Base-by-base conservation (phyloP, 257 asterid genomes). In the Osmanthus fragrans region DNA sequence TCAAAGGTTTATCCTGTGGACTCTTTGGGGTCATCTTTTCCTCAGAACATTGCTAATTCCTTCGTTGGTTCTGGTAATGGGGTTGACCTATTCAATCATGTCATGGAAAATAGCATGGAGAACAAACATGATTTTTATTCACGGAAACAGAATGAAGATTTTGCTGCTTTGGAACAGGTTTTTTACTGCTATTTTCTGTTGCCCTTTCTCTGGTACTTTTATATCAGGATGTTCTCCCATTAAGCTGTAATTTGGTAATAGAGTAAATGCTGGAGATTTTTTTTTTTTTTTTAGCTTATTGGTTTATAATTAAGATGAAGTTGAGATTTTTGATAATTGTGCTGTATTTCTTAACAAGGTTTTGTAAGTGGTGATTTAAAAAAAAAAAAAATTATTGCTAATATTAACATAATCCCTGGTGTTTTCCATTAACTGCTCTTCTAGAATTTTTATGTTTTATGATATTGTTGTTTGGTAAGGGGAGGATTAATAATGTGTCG, bases 141-240 rank as follows among this genome's bases (percentile, higher is more conserved):
- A 2, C 94, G 78, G 82, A 92, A 87, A 85, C 96, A 90, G 82
- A 87, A 93, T 70, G 98, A 96, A 74, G 98, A 90, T 78, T 96
- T 96, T 88, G 90, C 94, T 82, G 94, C 96, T 36, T 81, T 96
- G 77, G 99, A 96, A 87, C 98, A 96, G 99, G 99, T 96, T 81
- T 58, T 77, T 76, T 77, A 70, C 80, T 66, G 56, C 80, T 65
- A 51, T 64, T 72, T 74, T 32, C 74, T 70, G 74, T 72, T 80
- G 47, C 72, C 47, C 29, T 73, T 29, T 72, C 73, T 75, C 4
- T 74, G 13, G 15, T 45, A 19, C 34, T 74, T 25, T 47, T 42
- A 42, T 42, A 12, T 11, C 51, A 42, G 51, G 51, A 42, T 42
- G 51, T 13, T 42, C 18, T 42, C 18, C 18, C 51, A 42, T 42